Conservation (phyloP, 176 grass and related monocot genomes). For the Metroxylon sagu region DNA sequence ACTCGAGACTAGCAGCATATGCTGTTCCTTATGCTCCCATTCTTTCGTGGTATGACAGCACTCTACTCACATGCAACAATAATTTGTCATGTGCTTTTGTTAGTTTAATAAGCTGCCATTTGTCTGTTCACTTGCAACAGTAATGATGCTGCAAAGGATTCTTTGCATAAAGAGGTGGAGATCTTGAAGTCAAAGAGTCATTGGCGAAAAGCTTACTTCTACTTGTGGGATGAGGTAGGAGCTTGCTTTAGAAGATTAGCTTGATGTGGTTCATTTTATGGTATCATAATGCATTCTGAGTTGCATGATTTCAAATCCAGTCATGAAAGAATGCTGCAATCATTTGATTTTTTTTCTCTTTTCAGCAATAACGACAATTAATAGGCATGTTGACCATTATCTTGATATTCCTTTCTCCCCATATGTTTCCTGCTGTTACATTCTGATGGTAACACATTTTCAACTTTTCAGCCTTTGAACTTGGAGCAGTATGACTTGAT, state of each 20-base stretch:
- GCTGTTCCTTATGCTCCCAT: slow-evolving; percentile 96
- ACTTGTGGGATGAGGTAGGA: slow-evolving; percentile 93
- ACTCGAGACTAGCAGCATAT: slow-evolving; percentile 95
- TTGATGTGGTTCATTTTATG: no score
- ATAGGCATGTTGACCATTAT: no score
- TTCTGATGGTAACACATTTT: slow-evolving; percentile 22
- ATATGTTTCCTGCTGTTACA: neutral
- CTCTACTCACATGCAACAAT: neutral
- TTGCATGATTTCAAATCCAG: no score
- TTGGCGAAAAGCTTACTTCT: slow-evolving; percentile 96
- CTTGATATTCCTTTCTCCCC: no score
- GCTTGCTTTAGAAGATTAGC: slow-evolving; percentile 9
- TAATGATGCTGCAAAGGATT: slow-evolving; percentile 71
- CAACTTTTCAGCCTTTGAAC: slow-evolving; percentile 72
- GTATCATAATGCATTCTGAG: no score
- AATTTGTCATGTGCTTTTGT: neutral
- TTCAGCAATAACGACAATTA: no score
- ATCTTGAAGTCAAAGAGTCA: slow-evolving; percentile 73
- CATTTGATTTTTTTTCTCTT: no score
- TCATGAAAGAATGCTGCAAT: no score
- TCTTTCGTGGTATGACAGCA: slow-evolving; percentile 59
- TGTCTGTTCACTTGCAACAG: slow-evolving; percentile 29
- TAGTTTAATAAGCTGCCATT: slow-evolving; percentile 5
- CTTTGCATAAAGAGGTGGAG: slow-evolving; percentile 70
- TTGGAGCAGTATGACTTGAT: slow-evolving; percentile 83